phyloP scores from a whole-genome alignment of 768 basidiomycete species.

The Gloeopeniophorella convolvens region DNA sequence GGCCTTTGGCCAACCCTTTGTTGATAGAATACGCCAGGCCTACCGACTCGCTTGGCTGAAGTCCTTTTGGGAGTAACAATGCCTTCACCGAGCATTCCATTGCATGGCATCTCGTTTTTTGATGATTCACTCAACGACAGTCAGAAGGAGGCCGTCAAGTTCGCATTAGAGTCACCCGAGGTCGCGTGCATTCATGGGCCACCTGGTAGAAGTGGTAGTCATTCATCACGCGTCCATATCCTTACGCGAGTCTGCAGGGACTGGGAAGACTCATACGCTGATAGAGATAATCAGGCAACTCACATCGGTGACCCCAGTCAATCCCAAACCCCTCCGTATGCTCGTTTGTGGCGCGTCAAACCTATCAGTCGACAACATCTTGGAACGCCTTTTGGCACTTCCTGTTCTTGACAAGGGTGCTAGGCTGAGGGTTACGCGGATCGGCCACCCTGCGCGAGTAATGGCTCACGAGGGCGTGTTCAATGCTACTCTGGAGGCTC shows the following conservation, averaged over 20 bases:
- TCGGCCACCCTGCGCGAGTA: conserved; percentile 94
- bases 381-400: conserved; percentile 72
- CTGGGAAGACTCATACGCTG: conserved; percentile 94
- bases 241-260: conserved; percentile 40
- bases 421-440: conserved; percentile 65
- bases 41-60: conserved; percentile 47
- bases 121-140: conserved; percentile 73
- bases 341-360: conserved; percentile 94
- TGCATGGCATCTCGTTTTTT: conserved; percentile 53
- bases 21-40: conserved; percentile 23
- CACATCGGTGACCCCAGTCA: conserved; percentile 39
- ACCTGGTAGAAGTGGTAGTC: conserved; percentile 50
- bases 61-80: conserved; percentile 64
- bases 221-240: not conserved
- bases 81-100: conserved; percentile 35
- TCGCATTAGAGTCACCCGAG: conserved; percentile 74
- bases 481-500: conserved; percentile 64
- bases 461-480: conserved; percentile 64
- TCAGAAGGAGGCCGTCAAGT: conserved; percentile 77
- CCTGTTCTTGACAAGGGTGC: conserved; percentile 44
- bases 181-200: conserved; percentile 95
- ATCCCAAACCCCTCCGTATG: conserved; percentile 51
- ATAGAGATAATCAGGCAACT: conserved; percentile 91
- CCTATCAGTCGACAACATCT: conserved; percentile 91
- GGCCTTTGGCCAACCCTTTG: not conserved